Evolutionary conservation across 345 rosid genomes (phyloP), one percentile per base, ranked within the genome.

Genomic region (Kernera saxatilis): DNA sequence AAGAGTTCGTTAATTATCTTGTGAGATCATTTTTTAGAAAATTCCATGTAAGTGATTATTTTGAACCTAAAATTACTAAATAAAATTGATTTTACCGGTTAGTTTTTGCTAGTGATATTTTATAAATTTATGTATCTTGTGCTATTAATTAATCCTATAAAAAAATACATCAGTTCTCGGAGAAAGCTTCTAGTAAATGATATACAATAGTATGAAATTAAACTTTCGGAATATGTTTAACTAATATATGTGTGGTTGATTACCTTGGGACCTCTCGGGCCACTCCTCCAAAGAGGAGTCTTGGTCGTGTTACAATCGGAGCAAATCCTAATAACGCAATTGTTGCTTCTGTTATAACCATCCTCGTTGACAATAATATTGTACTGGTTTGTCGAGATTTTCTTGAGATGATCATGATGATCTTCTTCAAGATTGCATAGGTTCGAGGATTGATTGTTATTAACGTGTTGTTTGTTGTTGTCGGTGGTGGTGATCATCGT

Each of bases 211-310:
- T n/a, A 37, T 60, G 29, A 49, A 17, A 18, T 14, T 26, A 37
- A 22, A 29, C 18, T 11, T 15, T 33, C 39, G 9, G 3, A 21
- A 36, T 25, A 14, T 12, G 29, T 51, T 29, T 15, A 23, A 51
- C 1, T 35, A 64, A 9, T 17, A 58, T 49, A 8, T 59, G 29
- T 49, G 1, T 54, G n/a, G 14, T 50, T 27, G 32, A 52, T 41
- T 84, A 92, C 98, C 98, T 89, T 92, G 36, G 98, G 98, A 53
- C 98, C 98, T 76, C 85, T 78, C 2, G 96, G 96, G 21, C 96
- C 98, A 55, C 98, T 89, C 75, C 98, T 84, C 98, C 98, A 92
- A 65, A 92, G 92, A 74, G 98, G 98, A 71, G 98, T 92, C 73
- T 92, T 92, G 10, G 98, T 86, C 7, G 98, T 89, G 86, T 85